Evolutionary conservation across 1,284 basidiomycete species (phyloP).

Genomic region (Thelephora terrestris): DNA sequence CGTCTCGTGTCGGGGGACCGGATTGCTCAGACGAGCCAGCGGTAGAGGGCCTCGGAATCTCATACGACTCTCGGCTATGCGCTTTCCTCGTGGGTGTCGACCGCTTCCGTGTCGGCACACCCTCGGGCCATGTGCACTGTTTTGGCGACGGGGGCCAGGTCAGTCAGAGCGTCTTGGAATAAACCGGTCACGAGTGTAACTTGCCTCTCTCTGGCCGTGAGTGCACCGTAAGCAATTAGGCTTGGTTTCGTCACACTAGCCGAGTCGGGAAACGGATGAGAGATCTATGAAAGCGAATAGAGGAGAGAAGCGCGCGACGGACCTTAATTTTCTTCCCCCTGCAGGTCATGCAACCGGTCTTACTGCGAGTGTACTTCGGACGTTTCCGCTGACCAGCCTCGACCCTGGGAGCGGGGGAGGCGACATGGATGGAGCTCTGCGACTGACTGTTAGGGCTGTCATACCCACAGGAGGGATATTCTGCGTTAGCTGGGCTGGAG

Average conservation of each 20-base stretch:
- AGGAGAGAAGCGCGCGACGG: constrained; percentile 15
- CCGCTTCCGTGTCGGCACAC: constrained; percentile 52
- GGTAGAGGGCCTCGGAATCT: constrained; percentile 49
- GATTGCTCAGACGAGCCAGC: constrained; percentile 54
- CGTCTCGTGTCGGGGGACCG: constrained; percentile 55
- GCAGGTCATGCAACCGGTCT: constrained; percentile 78
- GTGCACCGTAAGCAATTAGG: constrained; percentile 71
- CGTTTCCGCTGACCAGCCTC: constrained; percentile 59
- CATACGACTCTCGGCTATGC: constrained; percentile 10
- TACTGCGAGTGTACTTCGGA: constrained; percentile 79
- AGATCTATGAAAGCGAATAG: constrained; percentile 4
- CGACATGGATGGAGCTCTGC: constrained; percentile 32
- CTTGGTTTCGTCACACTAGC: constrained; percentile 73
- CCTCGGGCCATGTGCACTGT: constrained; percentile 78
- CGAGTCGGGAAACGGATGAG: constrained; percentile 8
- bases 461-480: background rate
- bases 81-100: constrained; percentile 27
- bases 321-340: constrained; percentile 84
- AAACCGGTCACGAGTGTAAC: constrained; percentile 14
- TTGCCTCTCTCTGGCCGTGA: constrained; percentile 68
- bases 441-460: background rate
- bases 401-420: constrained; percentile 34
- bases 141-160: constrained; percentile 5
- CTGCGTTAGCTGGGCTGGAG: background rate
- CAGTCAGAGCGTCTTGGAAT: constrained; percentile 10